Conservation (phyloP, 2,329 filamentous ascomycete species). For the Apiospora rasikravindrae region DNA sequence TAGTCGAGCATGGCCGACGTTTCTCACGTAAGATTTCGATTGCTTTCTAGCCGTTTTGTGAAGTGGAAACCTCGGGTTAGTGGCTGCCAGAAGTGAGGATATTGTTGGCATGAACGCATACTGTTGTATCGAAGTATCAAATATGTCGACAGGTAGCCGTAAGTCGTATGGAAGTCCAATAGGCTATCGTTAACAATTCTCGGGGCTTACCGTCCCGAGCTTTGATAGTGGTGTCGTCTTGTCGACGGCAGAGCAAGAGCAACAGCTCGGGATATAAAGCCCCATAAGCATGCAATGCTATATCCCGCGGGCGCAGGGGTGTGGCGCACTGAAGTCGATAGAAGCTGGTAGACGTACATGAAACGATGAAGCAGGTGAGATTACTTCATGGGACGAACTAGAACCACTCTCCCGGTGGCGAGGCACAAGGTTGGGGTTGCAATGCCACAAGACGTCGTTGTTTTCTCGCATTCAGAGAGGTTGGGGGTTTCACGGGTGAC, state of each 20-base stretch:
- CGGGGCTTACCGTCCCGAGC: not conserved
- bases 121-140: not conserved
- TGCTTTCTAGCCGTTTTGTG: not conserved
- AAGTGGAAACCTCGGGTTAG: not conserved
- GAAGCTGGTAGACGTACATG: not conserved
- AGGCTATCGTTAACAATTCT: not conserved
- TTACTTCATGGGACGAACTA: not conserved
- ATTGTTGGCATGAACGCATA: not conserved
- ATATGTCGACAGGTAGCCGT: not conserved
- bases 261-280: not conserved
- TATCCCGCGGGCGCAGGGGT: not conserved
- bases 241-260: not conserved
- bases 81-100: not conserved
- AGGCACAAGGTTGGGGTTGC: not conserved
- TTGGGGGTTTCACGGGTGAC: not conserved
- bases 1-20: not conserved
- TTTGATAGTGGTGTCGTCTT: not conserved
- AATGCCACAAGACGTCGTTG: conserved; percentile 6
- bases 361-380: not conserved
- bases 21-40: conserved; percentile 2
- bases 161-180: not conserved
- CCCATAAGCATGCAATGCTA: not conserved
- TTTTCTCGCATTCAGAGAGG: not conserved
- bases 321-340: not conserved
- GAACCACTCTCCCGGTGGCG: not conserved